Base-by-base conservation (phyloP, 2,329 filamentous ascomycete genomes). In the Emericellopsis atlantica region DNA sequence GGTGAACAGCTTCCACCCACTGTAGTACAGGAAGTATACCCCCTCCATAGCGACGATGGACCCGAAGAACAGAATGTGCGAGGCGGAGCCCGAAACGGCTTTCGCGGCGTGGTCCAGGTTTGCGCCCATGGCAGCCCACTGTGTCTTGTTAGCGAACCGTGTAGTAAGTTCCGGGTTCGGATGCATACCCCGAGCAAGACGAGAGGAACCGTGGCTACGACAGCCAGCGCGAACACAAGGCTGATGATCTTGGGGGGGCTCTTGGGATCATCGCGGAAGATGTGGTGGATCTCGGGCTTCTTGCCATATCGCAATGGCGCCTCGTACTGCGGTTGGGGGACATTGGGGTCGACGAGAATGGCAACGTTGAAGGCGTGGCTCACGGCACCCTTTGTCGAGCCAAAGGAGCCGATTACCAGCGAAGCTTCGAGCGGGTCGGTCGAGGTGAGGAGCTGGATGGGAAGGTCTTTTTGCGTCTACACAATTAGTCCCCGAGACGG, bases 21-120 rank as follows among this genome's bases (percentile, higher is more conserved):
- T 82, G 65, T 96, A 96, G 72, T 98, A 98, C 49, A 95, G 65
- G 68, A 92, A 90, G 65, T 98, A 95, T 43, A 95, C 79, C 14
- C 76, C 84, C 61, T 98, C 92, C 69, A 98, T 84, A 18, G 80
- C 79, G 32, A 95, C 46, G 42, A 98, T 78, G 5, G 88, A 95
- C 40, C 84, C 84, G 50, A 93, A 84, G 69, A 96, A 98, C 29
- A 88, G 60, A 24, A 69, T 68, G 58, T 98, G 90, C 5, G 90
- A 81, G 1, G 87, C 84, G 18, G 74, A 69, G 43, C 76, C 67
- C 9, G 26, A 29, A 39, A 95, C 63, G 8, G 92, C 90, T 57
- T 83, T 82, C 40, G 75, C 61, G 1, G 92, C 62, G 57, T 96
- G 87, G 53, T 73, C 74, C 45, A 89, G 55, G 61, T 98, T 98